A percentile compares a stretch with the other conserved stretches of the same genome.
These are phyloP conservation scores for Hypoxylon cercidicola DNA, from an alignment of 495 filamentous ascomycete species.

Conservation along the genomic window DNA sequence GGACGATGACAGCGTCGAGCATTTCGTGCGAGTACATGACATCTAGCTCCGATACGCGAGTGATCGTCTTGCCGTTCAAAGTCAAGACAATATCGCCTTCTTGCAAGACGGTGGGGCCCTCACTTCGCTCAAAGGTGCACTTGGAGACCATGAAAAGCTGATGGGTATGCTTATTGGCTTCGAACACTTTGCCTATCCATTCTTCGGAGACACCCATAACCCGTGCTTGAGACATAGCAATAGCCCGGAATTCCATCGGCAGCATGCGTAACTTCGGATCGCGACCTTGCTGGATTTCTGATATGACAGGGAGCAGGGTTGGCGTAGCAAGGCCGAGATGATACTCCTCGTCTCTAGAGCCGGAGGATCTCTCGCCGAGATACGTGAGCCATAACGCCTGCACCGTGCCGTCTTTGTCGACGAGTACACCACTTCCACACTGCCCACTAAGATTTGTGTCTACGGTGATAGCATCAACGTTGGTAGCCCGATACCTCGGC, in stretches of 20 bases:
- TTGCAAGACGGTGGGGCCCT: constrained; percentile 77
- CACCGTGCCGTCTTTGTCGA: constrained; percentile 88
- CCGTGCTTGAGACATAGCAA: constrained; percentile 97
- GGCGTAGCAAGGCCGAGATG: constrained; percentile 94
- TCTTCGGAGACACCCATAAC: constrained; percentile 97
- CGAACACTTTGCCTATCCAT: constrained; percentile 89
- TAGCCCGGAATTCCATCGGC: constrained; percentile 91
- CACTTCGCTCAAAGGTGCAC: constrained; percentile 65
- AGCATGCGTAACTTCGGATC: constrained; percentile 86
- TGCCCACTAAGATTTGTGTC: constrained; percentile 90
- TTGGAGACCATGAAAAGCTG: constrained; percentile 99
- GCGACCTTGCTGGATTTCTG: constrained; percentile 81
- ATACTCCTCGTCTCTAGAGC: constrained; percentile 93
- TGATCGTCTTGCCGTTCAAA: constrained; percentile 91
- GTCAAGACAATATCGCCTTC: constrained; percentile 95
- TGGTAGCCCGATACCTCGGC: constrained; percentile 94
- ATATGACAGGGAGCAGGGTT: constrained; percentile 82
- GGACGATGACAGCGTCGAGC: constrained; percentile 87
- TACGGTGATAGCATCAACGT: constrained; percentile 96
- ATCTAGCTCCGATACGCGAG: constrained; percentile 90
- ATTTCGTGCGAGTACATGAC: constrained; percentile 92
- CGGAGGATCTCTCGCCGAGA: constrained; percentile 85
- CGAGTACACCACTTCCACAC: constrained; percentile 93
- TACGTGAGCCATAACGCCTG: constrained; percentile 97
- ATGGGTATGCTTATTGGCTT: constrained; percentile 87